Evolutionary conservation across 2,329 filamentous ascomycete species (phyloP).

Genomic region (Pyricularia pennisetigena): DNA sequence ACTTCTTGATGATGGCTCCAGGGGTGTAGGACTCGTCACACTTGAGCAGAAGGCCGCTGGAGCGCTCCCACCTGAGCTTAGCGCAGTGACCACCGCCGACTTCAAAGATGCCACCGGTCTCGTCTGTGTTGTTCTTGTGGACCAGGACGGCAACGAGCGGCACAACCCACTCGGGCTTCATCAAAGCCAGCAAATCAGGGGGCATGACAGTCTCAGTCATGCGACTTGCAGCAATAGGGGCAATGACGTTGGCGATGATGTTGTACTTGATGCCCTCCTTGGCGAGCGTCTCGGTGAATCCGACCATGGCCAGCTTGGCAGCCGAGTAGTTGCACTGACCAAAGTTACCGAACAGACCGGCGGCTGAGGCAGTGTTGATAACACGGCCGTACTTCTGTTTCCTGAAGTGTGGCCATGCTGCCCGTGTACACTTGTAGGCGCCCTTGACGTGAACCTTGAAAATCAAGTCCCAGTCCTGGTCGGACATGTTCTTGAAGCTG

Average conservation of each 20-base stretch:
- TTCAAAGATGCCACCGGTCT: constrained; percentile 88
- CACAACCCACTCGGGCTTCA: constrained; percentile 92
- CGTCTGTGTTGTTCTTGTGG: constrained; percentile 71
- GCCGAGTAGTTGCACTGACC: constrained; percentile 96
- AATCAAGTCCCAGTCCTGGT: constrained; percentile 93
- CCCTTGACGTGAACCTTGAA: constrained; percentile 88
- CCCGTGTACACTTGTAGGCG: constrained; percentile 88
- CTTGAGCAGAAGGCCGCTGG: constrained; percentile 80
- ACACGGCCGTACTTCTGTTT: constrained; percentile 98
- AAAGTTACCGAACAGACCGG: constrained; percentile 90
- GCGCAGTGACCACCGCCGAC: constrained; percentile 85
- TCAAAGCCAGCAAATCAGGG: constrained; percentile 74
- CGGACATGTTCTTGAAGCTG: constrained; percentile 98
- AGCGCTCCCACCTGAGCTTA: constrained; percentile 92
- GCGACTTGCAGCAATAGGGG: constrained; percentile 86
- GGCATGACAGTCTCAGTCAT: constrained; percentile 97
- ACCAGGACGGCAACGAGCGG: constrained; percentile 82
- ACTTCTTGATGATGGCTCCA: constrained; percentile 78
- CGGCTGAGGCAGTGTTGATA: constrained; percentile 95
- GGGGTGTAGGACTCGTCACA: constrained; percentile 83
- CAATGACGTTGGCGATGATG: constrained; percentile 90
- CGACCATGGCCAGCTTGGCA: constrained; percentile 89
- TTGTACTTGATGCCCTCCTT: constrained; percentile 99
- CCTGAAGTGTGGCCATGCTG: constrained; percentile 94
- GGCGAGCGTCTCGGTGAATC: constrained; percentile 94